These are phyloP conservation scores for Pseudogymnoascus sp. DNA, from an alignment of 2,329 filamentous ascomycete species.

Conservation along the genomic window DNA sequence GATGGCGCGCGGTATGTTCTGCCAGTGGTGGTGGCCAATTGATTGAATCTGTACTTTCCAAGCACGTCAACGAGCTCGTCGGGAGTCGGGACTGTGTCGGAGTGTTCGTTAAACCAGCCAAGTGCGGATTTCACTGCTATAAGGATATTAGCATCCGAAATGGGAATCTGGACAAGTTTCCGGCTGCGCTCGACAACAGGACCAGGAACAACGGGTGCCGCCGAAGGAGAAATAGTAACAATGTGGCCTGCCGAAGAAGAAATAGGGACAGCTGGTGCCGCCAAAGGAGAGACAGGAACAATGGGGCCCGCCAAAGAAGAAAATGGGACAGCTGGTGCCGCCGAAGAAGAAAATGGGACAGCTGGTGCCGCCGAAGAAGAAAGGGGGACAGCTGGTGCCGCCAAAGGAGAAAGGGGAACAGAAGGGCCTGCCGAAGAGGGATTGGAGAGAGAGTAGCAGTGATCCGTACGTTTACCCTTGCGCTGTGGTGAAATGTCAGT, in stretches of 20 bases:
- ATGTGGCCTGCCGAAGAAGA: background rate
- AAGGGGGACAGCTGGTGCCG: background rate
- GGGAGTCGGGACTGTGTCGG: background rate
- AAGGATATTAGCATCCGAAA: background rate
- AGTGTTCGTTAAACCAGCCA: background rate
- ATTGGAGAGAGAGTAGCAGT: background rate
- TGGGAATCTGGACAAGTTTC: background rate
- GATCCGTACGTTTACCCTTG: background rate
- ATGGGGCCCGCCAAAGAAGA: background rate
- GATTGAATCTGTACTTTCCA: background rate
- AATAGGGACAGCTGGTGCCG: background rate
- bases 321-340: background rate
- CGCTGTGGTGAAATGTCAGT: constrained; percentile 1
- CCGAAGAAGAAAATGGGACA: background rate
- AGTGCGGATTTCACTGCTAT: background rate
- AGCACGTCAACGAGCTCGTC: background rate
- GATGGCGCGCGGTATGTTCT: background rate
- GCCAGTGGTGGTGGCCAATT: background rate
- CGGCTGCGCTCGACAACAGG: background rate
- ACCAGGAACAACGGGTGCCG: background rate
- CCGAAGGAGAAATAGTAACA: background rate
- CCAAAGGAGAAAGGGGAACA: background rate
- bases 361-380: background rate
- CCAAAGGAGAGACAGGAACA: background rate
- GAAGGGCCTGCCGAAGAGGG: background rate